Percentiles rank a stretch among this genome's conserved stretches.
phyloP scores from a whole-genome alignment of 768 basidiomycete species.

The Candolleomyces eurysporus region DNA sequence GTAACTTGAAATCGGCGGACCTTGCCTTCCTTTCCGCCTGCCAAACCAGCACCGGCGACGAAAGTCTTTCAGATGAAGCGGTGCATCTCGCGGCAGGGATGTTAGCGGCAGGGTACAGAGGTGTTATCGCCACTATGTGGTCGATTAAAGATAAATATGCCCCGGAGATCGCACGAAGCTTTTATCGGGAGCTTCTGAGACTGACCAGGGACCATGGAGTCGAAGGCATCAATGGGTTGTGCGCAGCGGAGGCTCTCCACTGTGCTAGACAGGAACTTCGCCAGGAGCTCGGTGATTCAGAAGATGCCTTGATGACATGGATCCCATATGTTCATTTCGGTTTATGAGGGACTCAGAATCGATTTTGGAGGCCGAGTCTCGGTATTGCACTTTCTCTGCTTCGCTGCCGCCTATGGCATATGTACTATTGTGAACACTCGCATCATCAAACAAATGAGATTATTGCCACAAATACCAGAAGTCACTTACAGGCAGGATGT shows the following conservation, averaged over 20 bases:
- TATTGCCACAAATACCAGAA: too few relatives aligned
- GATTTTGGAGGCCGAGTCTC: too few relatives aligned
- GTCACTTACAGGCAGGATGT: too few relatives aligned
- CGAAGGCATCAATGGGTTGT: constrained; percentile 4
- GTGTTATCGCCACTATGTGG: constrained; percentile 43
- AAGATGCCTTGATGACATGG: constrained; percentile 12
- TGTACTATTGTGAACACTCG: too few relatives aligned
- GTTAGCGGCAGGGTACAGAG: constrained; percentile 25
- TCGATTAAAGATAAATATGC: constrained; percentile 30
- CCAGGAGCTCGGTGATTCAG: constrained; percentile 5
- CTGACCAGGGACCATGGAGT: neutral
- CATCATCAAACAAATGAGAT: too few relatives aligned
- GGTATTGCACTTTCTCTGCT: too few relatives aligned
- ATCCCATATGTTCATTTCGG: constrained; percentile 15
- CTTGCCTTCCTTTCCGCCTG: constrained; percentile 42
- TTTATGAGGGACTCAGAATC: too few relatives aligned
- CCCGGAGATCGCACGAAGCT: constrained; percentile 23
- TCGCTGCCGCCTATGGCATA: too few relatives aligned
- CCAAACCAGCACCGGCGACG: constrained; percentile 31
- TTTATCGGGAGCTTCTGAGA: constrained; percentile 21
- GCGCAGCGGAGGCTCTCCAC: constrained; percentile 18
- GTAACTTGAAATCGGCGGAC: constrained; percentile 13
- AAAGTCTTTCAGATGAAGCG: constrained; percentile 29
- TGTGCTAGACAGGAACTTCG: constrained; percentile 13
- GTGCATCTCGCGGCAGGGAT: constrained; percentile 40